Conservation (phyloP, 208 protist genomes). For the Lotmaria passim region DNA sequence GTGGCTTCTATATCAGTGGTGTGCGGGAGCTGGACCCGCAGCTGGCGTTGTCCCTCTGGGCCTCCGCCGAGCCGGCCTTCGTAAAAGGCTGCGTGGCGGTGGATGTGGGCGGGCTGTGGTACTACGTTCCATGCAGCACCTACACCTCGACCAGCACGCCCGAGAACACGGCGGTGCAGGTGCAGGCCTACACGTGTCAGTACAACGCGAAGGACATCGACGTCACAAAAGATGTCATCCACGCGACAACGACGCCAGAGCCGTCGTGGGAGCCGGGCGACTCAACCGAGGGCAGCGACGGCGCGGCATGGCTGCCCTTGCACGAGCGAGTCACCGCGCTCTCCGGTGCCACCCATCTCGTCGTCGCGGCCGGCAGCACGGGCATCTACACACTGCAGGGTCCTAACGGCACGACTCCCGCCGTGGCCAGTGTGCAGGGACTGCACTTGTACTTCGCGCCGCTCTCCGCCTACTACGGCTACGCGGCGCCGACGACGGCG, state of each 20-base stretch:
- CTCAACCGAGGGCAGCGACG: constrained; percentile 14
- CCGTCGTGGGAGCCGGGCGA: constrained; percentile 20
- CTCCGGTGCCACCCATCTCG: constrained; percentile 55
- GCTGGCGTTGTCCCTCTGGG: constrained; percentile 55
- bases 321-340: constrained; percentile 51
- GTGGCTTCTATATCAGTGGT: constrained; percentile 59
- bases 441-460: constrained; percentile 71
- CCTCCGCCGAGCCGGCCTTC: constrained; percentile 36
- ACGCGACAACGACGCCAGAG: constrained; percentile 24
- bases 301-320: constrained; percentile 22
- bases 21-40: constrained; percentile 27
- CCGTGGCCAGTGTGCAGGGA: constrained; percentile 34
- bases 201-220: constrained; percentile 43
- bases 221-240: constrained; percentile 12
- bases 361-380: constrained; percentile 62
- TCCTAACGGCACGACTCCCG: constrained; percentile 4
- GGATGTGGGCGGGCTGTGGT: constrained; percentile 48
- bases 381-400: constrained; percentile 61
- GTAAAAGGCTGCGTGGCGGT: constrained; percentile 61
- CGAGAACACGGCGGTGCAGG: constrained; percentile 19
- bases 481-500: constrained; percentile 7
- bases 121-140: constrained; percentile 51
- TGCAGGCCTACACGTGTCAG: constrained; percentile 53
- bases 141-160: constrained; percentile 22
- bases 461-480: constrained; percentile 43